Conservation (phyloP, 73 alveolate genomes). For the Paramecium sonneborni region DNA sequence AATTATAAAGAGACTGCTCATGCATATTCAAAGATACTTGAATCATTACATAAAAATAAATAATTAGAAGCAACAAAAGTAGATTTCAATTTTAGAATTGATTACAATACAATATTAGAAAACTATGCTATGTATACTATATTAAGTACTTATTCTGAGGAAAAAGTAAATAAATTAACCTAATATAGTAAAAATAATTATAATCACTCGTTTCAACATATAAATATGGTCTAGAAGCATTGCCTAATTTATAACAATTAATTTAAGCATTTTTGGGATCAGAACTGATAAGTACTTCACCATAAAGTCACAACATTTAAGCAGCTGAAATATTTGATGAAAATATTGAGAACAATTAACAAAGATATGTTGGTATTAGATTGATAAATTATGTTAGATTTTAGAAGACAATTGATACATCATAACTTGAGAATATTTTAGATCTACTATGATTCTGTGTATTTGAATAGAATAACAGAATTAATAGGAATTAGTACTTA, state of each 20-base stretch:
- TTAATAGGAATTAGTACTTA: constrained; percentile 39
- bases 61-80: constrained; percentile 18
- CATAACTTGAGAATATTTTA: constrained; percentile 89
- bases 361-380: not conserved
- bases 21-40: constrained; percentile 76
- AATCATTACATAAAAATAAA: constrained; percentile 60
- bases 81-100: constrained; percentile 58
- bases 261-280: constrained; percentile 70
- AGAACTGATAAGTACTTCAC: constrained; percentile 50
- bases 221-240: constrained; percentile 73
- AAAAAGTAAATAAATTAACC: constrained; percentile 52
- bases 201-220: constrained; percentile 59
- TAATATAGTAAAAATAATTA: not conserved
- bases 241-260: constrained; percentile 59
- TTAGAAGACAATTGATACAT: constrained; percentile 87
- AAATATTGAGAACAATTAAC: not conserved
- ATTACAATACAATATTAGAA: constrained; percentile 68
- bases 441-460: constrained; percentile 81
- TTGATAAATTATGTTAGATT: constrained; percentile 56
- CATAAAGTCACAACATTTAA: constrained; percentile 11
- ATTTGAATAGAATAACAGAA: constrained; percentile 78
- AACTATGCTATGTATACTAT: constrained; percentile 73
- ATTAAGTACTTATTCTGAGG: constrained; percentile 74
- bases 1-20: constrained; percentile 82
- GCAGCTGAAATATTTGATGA: constrained; percentile 54